Percentiles rank a stretch among this genome's conserved stretches.
Conservation (phyloP, 345 rosid genomes). For the Eucalyptus shirleyi region DNA sequence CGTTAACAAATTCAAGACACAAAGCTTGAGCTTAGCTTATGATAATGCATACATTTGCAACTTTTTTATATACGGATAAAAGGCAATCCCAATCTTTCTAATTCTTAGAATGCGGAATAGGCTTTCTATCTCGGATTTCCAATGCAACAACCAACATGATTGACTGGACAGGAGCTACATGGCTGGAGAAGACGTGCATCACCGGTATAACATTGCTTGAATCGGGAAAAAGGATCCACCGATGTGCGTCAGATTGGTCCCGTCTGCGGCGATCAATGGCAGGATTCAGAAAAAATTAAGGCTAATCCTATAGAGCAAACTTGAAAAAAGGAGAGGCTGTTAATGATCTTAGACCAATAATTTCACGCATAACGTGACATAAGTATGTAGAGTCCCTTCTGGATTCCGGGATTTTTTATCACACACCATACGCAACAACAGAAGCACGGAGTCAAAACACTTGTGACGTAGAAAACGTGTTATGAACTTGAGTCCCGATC, state of each 20-base stretch:
- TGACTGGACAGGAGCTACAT: not conserved
- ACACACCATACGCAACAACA: not conserved
- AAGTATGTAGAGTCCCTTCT: not conserved
- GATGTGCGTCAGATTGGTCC: not conserved
- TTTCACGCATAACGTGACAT: not conserved
- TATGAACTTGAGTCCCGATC: too few species aligned
- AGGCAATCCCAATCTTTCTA: not conserved
- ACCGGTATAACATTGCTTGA: not conserved
- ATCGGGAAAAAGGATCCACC: not conserved
- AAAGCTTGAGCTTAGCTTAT: not conserved
- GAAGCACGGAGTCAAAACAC: not conserved
- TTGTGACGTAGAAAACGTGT: not conserved
- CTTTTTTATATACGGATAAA: not conserved
- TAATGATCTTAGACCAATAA: not conserved
- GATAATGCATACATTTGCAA: not conserved
- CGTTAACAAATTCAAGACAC: too few species aligned
- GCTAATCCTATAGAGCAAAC: not conserved
- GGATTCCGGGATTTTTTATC: not conserved
- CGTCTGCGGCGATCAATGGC: not conserved
- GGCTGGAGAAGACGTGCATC: not conserved
- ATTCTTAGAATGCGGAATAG: not conserved
- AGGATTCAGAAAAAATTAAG: not conserved
- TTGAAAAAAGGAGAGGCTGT: not conserved
- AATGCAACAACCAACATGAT: not conserved
- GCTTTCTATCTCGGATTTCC: not conserved